A percentile compares a stretch with the other conserved stretches of the same genome.
Conservation (phyloP, 2,329 filamentous ascomycete species). For the Colletotrichum spaethianum region DNA sequence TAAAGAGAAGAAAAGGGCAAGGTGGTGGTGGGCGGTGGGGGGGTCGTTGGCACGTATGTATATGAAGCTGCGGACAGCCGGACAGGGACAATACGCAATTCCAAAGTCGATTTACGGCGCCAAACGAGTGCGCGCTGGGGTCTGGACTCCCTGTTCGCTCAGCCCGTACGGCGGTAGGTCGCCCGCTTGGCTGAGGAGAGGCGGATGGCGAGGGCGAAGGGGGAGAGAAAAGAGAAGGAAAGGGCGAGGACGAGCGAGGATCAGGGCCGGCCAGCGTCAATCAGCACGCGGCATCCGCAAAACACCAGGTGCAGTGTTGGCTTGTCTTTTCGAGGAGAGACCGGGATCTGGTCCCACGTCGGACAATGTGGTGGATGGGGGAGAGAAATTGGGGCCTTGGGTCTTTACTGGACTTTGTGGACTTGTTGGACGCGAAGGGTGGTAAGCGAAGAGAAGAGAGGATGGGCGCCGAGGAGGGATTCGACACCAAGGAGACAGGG, state of each 20-base stretch:
- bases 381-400: conserved; percentile 35
- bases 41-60: conserved; percentile 29
- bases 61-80: conserved; percentile 28
- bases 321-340: conserved; percentile 35
- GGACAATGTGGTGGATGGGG: conserved; percentile 38
- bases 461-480: background rate
- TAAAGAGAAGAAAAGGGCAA: conserved; percentile 25
- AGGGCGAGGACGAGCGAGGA: conserved; percentile 10
- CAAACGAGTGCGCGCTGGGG: background rate
- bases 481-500: background rate
- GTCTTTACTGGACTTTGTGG: conserved; percentile 26
- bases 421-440: conserved; percentile 19
- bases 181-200: background rate
- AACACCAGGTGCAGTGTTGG: conserved; percentile 34
- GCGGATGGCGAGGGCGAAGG: conserved; percentile 8
- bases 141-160: conserved; percentile 23
- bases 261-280: conserved; percentile 23
- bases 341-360: conserved; percentile 38
- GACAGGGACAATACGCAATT: conserved; percentile 25
- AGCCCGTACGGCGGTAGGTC: background rate
- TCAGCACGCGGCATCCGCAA: conserved; percentile 31
- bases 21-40: conserved; percentile 8
- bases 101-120: conserved; percentile 21
- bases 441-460: conserved; percentile 19
- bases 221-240: background rate